Evolutionary conservation across 805 yeast species (phyloP).

Genomic region (Saturnispora saitoi): DNA sequence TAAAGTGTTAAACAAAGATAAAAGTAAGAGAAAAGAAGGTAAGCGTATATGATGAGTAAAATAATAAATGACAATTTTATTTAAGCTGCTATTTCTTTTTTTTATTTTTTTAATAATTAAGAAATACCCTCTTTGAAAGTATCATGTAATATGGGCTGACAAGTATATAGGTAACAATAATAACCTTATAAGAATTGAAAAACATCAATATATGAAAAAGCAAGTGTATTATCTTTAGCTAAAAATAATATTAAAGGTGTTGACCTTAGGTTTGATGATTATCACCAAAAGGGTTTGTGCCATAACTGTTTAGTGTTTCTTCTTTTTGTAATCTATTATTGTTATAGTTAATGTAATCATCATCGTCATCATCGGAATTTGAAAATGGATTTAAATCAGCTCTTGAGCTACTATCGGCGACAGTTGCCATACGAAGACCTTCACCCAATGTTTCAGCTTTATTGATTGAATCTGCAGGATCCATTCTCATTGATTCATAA

Average conservation of each 20-base stretch:
- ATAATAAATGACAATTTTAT: not conserved
- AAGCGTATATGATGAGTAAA: not conserved
- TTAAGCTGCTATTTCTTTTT: no score
- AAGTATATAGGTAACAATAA: not conserved
- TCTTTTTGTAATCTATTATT: constrained; percentile 6
- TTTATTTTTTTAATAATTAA: no score
- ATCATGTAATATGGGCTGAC: not conserved
- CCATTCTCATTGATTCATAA: constrained; percentile 5
- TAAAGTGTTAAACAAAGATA: not conserved
- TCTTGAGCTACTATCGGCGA: constrained; percentile 7
- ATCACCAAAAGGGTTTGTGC: constrained; percentile 4
- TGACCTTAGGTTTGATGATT: not conserved
- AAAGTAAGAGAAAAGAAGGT: not conserved
- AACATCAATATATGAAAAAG: not conserved
- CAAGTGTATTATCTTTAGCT: not conserved
- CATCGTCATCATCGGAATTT: constrained; percentile 7
- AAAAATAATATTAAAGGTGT: not conserved
- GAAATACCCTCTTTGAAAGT: no score
- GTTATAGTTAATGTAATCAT: constrained; percentile 1
- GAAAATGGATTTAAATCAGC: constrained; percentile 11
- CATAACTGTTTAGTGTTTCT: not conserved
- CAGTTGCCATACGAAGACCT: not conserved
- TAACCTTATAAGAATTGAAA: not conserved
- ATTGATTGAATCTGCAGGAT: constrained; percentile 3
- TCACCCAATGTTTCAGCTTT: not conserved